Base-by-base conservation (phyloP, 495 filamentous ascomycete species). In the Penicillium parvum region DNA sequence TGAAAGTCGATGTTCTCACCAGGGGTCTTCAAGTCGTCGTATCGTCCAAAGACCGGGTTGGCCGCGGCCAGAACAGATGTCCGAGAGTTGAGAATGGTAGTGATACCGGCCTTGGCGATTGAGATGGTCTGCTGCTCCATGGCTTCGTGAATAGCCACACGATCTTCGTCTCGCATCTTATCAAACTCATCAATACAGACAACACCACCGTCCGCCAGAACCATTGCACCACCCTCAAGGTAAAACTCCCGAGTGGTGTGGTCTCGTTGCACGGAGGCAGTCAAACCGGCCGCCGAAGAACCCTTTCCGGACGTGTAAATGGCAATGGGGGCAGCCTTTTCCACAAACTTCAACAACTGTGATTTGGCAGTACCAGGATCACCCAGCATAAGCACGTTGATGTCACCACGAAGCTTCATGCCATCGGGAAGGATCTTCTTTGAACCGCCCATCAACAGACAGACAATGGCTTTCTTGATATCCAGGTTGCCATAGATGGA, bases 121-220 rank as follows among this genome's bases (percentile, higher is more conserved):
- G 94, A 99, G 44, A 99, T 99, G 5, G 94, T 99, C 66, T 99
- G 94, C 66, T 99, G 94, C 58, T 99, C 94, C 94, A 99, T 99
- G 44, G 94, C 94, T 77, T 99, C 94, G 75, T 99, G 94, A 64
- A 99, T 99, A 7, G 94, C 94, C 15, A 99, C 94, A 50, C 94
- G 81, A 52, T 99, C 94, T 64, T 99, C 94, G 64, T 99, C 94
- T 44, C 94, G 79, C 94, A 99, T 99, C 73, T 99, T 99, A 71
- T 99, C 94, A 63, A 99, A 99, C 65, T 99, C 94, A 61, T 99
- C 94, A 64, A 99, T 99, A 69, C 94, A 99, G 15, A 97, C 94
- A 6, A 97, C 94, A 56, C 94, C 94, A 9, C 90, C 90, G 53
- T 99, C 94, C 2, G 94, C 94, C 18, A 99, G 79, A 23, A 99